Base-by-base conservation (phyloP, 2,329 filamentous ascomycete genomes). In the Cladosporium sphaerospermum region DNA sequence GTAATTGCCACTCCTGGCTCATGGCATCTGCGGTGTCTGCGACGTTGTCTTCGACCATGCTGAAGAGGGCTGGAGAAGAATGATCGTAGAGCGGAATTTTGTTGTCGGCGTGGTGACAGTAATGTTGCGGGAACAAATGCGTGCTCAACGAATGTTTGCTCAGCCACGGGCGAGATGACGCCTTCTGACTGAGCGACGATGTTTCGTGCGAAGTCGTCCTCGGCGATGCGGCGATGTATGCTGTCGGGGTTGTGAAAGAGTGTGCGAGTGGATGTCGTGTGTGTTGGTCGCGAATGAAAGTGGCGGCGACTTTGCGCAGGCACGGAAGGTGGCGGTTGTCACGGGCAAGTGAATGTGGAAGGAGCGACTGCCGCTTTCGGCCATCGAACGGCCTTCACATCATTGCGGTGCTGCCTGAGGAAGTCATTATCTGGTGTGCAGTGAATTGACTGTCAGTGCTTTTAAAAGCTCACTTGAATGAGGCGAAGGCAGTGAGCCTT, bases 1-100 rank as follows among this genome's bases (percentile, higher is more conserved):
- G 33, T 7, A 52, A 11, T 19, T 34, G 36, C 11, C 23, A 28
- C 23, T 28, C 23, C 23, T 28, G 23, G 23, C 23, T 28, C 18
- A 10, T 41, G 32, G 18, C 46, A n/a, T 28, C 7, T 28, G 37
- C 37, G 37, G 37, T 18, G 23, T 28, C 23, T 28, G 23, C 5
- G 5, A 5, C 23, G 23, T 28, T 28, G 40, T 53, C 41, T 37
- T 42, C 42, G 56, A 7, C 56, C 60, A 62, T 62, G 42, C 19
- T 54, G 39, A 32, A 37, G 16, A 28, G 23, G 4, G 23, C 23
- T 28, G 23, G 23, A 7, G 36, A 4, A 36, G 9, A 45, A 36
- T 9, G 23, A 10, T 42, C 3, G 23, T 14, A 10, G 23, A 28
- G 23, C 16, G 54, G 16, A 28, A 37, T 31, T 9, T 36, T 39